Base-by-base conservation (phyloP, 2,329 filamentous ascomycete genomes). In the Aspergillus terreus region DNA sequence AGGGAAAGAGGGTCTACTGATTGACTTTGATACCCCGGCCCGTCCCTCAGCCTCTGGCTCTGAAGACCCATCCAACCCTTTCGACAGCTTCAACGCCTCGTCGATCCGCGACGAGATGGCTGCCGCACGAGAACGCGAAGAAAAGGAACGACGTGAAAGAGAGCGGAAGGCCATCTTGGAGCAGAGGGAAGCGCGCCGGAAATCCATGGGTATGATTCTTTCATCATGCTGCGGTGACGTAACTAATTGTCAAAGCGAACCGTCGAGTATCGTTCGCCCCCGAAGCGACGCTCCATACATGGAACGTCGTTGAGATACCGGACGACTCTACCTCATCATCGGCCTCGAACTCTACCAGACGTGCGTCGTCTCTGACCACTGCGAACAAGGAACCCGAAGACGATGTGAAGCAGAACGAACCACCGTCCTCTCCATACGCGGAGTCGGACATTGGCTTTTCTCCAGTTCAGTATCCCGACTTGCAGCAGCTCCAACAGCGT, bases 211-310 rank as follows among this genome's bases (percentile, higher is more conserved):
- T 82, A 69, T 35, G 68, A 61, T 42, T 14, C 7, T 33, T 6
- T 35, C 14, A 17, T 25, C 12, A n/a, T 11, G 9, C 6, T 23
- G 33, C 0, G 23, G 17, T 11, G 7, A 15, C 14, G 25, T 32
- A 50, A 68, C 48, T 50, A 45, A 52, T 49, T 12, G 49, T 43
- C 33, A 49, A 33, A 81, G 82, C 92, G 44, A 95, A 94, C 68
- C 85, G 94, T 64, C 85, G 94, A 65, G 94, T 99, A 32, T 97
- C 92, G 0, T 99, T 99, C 71, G 94, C 94, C 4, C 94, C 94
- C 1, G 94, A 99, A 73, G 94, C 94, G 11, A 99, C 94, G 3
- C 79, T 99, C 33, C 94, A 99, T 68, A 99, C 94, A 0, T 97
- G 95, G 80, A 92, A 97, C 65, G 92, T 94, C 50, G 83, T 96